Evolutionary conservation across 2,329 filamentous ascomycete genomes (phyloP), one percentile per base, ranked within the genome.

Genomic region (Trichoderma simmonsii): DNA sequence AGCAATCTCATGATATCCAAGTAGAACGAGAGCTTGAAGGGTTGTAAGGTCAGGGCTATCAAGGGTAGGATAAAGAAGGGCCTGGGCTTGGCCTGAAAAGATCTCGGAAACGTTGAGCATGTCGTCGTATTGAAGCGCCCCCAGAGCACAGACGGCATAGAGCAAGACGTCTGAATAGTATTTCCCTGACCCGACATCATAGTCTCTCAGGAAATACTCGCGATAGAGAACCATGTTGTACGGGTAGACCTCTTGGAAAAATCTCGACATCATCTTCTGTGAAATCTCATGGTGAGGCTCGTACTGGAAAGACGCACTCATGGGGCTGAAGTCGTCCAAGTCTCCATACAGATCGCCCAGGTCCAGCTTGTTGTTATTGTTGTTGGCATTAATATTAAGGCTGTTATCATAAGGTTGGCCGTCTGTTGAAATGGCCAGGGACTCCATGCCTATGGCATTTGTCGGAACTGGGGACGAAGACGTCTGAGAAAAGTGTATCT

Each of bases 131-230:
- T 83, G 82, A n/a, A 85, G 78, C 15, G 85, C 84, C 0, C 83
- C 85, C n/a, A 85, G 78, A 4, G 85, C 80, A 75, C 85, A 86
- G 18, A 87, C 84, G 15, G 84, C 79, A 73, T 83, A 87, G 8
- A 87, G 78, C 6, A 87, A 79, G 14, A 85, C 76, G 67, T 86
- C 85, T 0, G 85, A 86, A 73, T 86, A 87, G 74, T 86, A 86
- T 32, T 80, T 82, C 0, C 85, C 85, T 1, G 76, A 79, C 0
- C 83, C 84, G 3, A 81, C 78, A 73, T 85, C 83, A 68, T 86
- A 87, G 74, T 86, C 85, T 34, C 85, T 77, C 11, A 87, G 76
- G 72, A 87, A 87, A 72, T 83, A 86, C 74, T 86, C 85, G 34
- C 85, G 81, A 72, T 87, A 86, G 2, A 87, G 78, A 71, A 83